These are phyloP conservation scores for Hypocreales sp. DNA, from an alignment of 2,329 filamentous ascomycete genomes.

Conservation along the genomic window DNA sequence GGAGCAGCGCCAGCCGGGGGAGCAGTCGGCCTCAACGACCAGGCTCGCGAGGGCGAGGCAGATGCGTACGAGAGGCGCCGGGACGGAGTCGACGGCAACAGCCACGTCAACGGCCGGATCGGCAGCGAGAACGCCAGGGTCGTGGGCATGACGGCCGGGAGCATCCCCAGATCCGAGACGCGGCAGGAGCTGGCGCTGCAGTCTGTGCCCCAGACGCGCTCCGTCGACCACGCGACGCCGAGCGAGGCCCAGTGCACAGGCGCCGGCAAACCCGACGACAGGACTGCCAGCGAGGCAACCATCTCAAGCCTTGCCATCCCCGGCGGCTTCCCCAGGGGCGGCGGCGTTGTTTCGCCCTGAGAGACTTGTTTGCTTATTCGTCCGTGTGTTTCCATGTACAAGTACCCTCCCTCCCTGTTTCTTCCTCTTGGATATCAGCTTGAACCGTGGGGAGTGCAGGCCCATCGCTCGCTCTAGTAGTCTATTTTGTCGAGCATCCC, in stretches of 20 bases:
- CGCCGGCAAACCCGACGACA: slow-evolving; percentile 10
- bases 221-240: slow-evolving; percentile 4
- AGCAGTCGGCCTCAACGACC: not conserved
- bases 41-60: not conserved
- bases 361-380: no score
- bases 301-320: slow-evolving; percentile 56
- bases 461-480: no score
- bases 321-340: slow-evolving; percentile 42
- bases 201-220: slow-evolving; percentile 6
- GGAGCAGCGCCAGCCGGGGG: not conserved
- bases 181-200: slow-evolving; percentile 8
- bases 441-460: no score
- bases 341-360: slow-evolving; percentile 21
- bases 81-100: slow-evolving; percentile 3
- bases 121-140: slow-evolving; percentile 5
- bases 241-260: slow-evolving; percentile 3
- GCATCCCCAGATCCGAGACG: slow-evolving; percentile 8
- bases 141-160: slow-evolving; percentile 4
- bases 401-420: no score
- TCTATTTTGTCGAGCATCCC: no score
- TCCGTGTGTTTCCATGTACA: no score
- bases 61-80: slow-evolving; percentile 1
- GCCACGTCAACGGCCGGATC: slow-evolving; percentile 4
- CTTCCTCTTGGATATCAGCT: no score
- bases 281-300: slow-evolving; percentile 31